Evolutionary conservation across 495 filamentous ascomycete species (phyloP).

Genomic region (Podospora appendiculata): DNA sequence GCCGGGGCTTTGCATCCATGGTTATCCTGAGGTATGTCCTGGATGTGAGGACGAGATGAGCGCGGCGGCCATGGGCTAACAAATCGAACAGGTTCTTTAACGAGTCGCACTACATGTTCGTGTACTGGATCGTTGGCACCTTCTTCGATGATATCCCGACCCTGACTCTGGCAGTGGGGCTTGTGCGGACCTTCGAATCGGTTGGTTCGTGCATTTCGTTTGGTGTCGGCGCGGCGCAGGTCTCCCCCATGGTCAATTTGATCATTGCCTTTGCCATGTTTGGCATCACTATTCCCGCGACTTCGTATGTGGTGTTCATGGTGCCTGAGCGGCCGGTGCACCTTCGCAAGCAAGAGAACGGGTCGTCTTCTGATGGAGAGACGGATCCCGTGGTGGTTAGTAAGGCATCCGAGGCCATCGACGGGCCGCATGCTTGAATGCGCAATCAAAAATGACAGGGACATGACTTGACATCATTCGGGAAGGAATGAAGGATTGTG

Average conservation of each 20-base stretch:
- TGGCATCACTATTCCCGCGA: conserved; percentile 30
- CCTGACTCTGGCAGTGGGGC: conserved; percentile 38
- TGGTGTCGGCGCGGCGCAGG: conserved; percentile 36
- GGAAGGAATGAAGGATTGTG: too few species aligned
- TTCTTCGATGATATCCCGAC: conserved; percentile 44
- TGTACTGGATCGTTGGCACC: conserved; percentile 43
- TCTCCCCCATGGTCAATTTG: conserved; percentile 36
- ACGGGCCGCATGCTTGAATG: conserved; percentile 10
- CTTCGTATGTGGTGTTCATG: conserved; percentile 24
- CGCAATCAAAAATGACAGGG: too few species aligned
- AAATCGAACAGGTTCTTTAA: conserved; percentile 23
- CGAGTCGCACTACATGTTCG: conserved; percentile 38
- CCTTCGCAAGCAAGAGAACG: conserved; percentile 10
- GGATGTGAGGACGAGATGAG: too few species aligned
- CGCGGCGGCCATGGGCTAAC: neutral
- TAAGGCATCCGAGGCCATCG: conserved; percentile 8
- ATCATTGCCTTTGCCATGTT: conserved; percentile 37
- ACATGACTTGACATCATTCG: too few species aligned
- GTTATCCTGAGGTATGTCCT: conserved; percentile 18
- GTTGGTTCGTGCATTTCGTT: conserved; percentile 43
- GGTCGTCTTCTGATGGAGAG: conserved; percentile 5
- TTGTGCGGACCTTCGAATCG: conserved; percentile 42
- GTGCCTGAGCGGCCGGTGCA: conserved; percentile 28
- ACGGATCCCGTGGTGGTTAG: conserved; percentile 1
- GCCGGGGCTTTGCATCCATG: conserved; percentile 31